Evolutionary conservation across 2,329 filamentous ascomycete species (phyloP), one percentile per base, ranked within the genome.

Genomic region (Exophiala mesophila): DNA sequence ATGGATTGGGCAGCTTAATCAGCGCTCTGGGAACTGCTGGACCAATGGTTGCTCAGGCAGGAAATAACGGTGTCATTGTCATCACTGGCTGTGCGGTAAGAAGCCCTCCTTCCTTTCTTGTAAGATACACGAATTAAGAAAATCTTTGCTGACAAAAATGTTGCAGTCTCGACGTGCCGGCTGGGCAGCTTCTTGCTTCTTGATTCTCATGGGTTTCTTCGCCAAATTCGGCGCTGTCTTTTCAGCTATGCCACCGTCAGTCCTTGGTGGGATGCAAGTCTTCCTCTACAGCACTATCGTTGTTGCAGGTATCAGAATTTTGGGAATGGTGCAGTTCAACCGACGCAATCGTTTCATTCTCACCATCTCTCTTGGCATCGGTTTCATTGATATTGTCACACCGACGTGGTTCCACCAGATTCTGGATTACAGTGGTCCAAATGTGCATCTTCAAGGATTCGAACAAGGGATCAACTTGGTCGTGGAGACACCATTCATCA

Each of bases 11-110:
- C 56, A 84, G 85, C 24, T 67, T 88, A 50, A 68, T 90, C 12
- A 83, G 85, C 12, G 83, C 80, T 1, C 74, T 92, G 21, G 84
- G 81, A 68, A 90, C 85, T 35, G 85, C 87, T 53, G 85, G 84
- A 0, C 85, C 85, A 20, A 85, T 89, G 77, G 82, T 79, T 1
- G 83, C 81, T 1, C 89, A 89, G 54, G 85, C 85, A 0, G 85
- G 89, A 62, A 90, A 90, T 68, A 89, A 90, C 60, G 85, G 85
- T 24, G 84, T 90, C 38, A 89, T 92, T 47, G 83, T 85, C 0
- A 71, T 92, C 32, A 92, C 86, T 0, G 76, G 85, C 12, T 90
- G 85, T 60, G 86, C 86, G 1, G 57, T 59, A 53, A 32, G 57
- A 47, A 34, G 26, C 31, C n/a, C 23, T 32, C 15, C 26, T 33